Base-by-base conservation (phyloP, 805 yeast genomes). In the Candida rishiriensis region DNA sequence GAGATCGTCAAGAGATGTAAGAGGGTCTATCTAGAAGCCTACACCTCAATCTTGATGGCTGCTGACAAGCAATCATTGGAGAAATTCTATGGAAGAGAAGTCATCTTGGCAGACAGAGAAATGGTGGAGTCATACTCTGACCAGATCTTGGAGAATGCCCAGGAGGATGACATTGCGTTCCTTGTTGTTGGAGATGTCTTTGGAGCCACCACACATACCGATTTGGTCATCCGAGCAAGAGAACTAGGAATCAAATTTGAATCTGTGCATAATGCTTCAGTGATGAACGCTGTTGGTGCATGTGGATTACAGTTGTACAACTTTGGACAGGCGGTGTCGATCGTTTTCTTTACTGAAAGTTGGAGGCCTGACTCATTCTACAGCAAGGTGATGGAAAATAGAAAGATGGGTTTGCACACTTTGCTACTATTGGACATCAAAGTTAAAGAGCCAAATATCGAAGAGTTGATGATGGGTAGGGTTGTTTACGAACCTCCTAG, bases 331-430 rank as follows among this genome's bases (percentile, higher is more conserved):
- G 89, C 98, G 10, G 91, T 91, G n/a, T 88, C 97, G 1, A 72
- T 93, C 63, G 98, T 93, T 2, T 93, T 93, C 63, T 91, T 93
- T 73, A 90, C 96, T 26, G 98, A 91, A 16, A 70, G 72, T 46
- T 91, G 99, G 98, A 85, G 88, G 64, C 99, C 99, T 1, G 98
- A 91, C 64, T 85, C 95, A 34, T 91, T 95, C 71, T 93, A 91
- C 65, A 78, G 83, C 58, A 90, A 91, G 68, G 70, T 91, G 44
- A 68, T 81, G 81, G 98, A 91, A 66, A 91, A 91, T 65, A 75
- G 98, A 57, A 79, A 73, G 60, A 80, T 91, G 40, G 99, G 99
- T 3, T 72, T 93, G 53, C 99, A 91, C 61, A 93, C 99, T 2
- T 72, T 91, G 46, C 77, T 91, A 33, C 72, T 91, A 47, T 71